Conservation (phyloP, 495 filamentous ascomycete species). For the Aspergillus ellipticus region DNA sequence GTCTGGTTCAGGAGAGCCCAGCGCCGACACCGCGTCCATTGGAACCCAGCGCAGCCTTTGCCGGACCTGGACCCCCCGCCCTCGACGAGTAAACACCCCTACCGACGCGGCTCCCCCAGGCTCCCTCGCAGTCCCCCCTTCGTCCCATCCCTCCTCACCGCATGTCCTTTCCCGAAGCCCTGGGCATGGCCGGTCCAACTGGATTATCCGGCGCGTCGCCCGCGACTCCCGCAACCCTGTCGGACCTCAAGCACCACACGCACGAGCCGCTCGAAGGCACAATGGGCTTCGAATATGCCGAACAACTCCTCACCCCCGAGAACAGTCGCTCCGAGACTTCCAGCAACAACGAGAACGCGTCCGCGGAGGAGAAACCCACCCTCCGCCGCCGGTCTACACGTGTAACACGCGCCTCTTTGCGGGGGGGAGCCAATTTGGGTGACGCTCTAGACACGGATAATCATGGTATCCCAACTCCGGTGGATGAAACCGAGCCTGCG, state of each 20-base stretch:
- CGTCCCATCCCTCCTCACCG: neutral
- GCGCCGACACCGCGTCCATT: conserved; percentile 5
- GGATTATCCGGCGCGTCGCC: conserved; percentile 25
- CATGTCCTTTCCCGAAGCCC: neutral
- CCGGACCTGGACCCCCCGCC: conserved; percentile 7
- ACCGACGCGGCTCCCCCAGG: neutral
- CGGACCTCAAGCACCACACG: conserved; percentile 28
- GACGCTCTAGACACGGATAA: conserved; percentile 13
- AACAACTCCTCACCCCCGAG: conserved; percentile 46
- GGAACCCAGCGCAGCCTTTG: conserved; percentile 9
- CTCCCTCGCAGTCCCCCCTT: neutral
- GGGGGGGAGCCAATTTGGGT: conserved; percentile 26
- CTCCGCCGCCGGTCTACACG: conserved; percentile 41
- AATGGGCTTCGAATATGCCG: conserved; percentile 41
- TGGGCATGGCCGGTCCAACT: conserved; percentile 15
- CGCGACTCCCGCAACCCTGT: conserved; percentile 32
- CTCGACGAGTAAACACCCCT: neutral
- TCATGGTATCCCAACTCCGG: conserved; percentile 12
- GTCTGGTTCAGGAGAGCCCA: conserved; percentile 12
- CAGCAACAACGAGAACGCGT: conserved; percentile 47
- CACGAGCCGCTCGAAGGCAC: conserved; percentile 31
- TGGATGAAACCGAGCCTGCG: conserved; percentile 28
- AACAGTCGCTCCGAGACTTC: conserved; percentile 49
- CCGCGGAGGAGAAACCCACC: conserved; percentile 36
- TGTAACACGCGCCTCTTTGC: conserved; percentile 40